Base-by-base conservation (phyloP, 257 asterid genomes). In the Solanum habrochaites region DNA sequence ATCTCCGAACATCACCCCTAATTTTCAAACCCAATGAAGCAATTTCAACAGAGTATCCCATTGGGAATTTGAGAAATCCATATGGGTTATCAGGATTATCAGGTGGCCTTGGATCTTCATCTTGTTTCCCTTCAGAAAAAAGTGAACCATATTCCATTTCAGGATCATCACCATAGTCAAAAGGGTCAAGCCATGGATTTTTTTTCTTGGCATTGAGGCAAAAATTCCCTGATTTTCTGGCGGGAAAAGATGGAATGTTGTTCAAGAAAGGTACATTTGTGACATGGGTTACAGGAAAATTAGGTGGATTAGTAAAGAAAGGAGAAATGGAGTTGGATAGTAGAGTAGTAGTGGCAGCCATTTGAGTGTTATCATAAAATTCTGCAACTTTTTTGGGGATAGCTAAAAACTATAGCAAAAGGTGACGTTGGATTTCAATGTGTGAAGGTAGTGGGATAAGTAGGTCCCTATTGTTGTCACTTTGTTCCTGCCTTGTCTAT, bases 171-270 rank as follows among this genome's bases (percentile, higher is more conserved):
- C 96, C 99, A 80, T 92, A 91, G 88, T 96, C 94, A 75, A 94
- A 96, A 2, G 97, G 98, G 91, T 96, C 98, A 4, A 96, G 94
- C 98, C 98, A 96, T 7, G 88, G 91, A 78, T 94, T 94, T n/a
- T 85, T 91, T 91, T 94, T 92, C 92, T 92, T 92, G 49, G 93
- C 93, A 52, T 90, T 90, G 85, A 91, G 58, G 72, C 90, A 88
- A 89, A 86, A 86, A 10, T 83, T 83, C 88, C 56, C 39, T 20
- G 86, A 7, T 86, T 90, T 92, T 11, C 88, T 86, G 78, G 91
- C 0, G 27, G 83, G 23, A 40, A 86, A 27, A 7, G 43, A 49
- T 18, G 88, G 88, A 49, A 52, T 58, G 90, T 37, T 83, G 39
- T 29, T 81, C 52, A 64, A 35, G 89, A 91, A 88, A 13, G 91